Evolutionary conservation across 1,139 yeast species (phyloP).

Genomic region (Kodamaea alishanica): DNA sequence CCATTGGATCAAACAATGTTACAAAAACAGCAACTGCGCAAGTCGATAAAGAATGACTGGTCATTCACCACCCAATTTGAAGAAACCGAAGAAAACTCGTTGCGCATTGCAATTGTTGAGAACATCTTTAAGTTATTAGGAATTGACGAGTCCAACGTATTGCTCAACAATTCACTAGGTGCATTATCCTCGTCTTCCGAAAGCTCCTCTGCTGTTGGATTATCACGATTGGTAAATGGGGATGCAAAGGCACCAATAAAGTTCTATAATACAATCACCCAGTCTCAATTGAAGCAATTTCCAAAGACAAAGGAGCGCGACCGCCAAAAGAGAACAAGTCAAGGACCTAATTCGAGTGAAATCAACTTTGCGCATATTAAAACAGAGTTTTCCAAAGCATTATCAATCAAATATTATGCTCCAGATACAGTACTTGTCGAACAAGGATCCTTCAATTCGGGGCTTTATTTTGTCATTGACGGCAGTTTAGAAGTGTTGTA

Average conservation of each 20-base stretch:
- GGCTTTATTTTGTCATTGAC: constrained; percentile 73
- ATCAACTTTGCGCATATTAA: constrained; percentile 36
- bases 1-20: not conserved
- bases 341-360: constrained; percentile 1
- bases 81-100: constrained; percentile 71
- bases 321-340: not conserved
- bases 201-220: constrained; percentile 28
- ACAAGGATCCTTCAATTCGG: constrained; percentile 66
- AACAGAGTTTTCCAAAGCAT: constrained; percentile 57
- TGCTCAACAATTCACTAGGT: constrained; percentile 10
- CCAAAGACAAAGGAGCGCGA: constrained; percentile 1
- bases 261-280: constrained; percentile 29
- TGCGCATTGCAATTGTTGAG: constrained; percentile 70
- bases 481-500: constrained; percentile 68
- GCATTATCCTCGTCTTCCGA: constrained; percentile 18
- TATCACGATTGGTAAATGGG: constrained; percentile 23
- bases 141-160: constrained; percentile 37
- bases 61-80: constrained; percentile 57
- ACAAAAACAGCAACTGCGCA: not conserved
- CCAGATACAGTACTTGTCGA: constrained; percentile 57
- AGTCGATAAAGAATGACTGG: constrained; percentile 21
- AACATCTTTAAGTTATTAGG: constrained; percentile 74
- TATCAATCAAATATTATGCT: constrained; percentile 55
- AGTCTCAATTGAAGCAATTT: constrained; percentile 14
- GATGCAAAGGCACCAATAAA: constrained; percentile 19